These are phyloP conservation scores for Torulaspora microellipsoides DNA, from an alignment of 805 yeast species.

Conservation along the genomic window DNA sequence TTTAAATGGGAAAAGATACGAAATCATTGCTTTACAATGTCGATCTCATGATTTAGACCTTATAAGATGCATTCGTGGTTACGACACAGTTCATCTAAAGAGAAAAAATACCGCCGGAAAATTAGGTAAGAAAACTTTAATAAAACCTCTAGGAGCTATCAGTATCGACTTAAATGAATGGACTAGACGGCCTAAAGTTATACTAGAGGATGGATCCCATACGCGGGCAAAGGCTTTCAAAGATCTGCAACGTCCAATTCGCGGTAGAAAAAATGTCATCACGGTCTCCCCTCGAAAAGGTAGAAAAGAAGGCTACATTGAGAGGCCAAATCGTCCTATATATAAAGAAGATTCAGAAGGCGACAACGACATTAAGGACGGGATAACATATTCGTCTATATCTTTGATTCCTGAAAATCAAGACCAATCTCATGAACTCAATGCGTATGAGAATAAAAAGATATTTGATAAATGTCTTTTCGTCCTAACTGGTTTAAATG, in stretches of 20 bases:
- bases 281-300: conserved; percentile 13
- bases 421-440: not conserved
- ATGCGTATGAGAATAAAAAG: not conserved
- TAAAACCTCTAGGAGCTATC: conserved; percentile 30
- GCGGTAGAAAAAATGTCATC: conserved; percentile 20
- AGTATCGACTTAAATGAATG: conserved; percentile 35
- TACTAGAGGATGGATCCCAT: conserved; percentile 14
- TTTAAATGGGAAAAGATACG: conserved; percentile 35
- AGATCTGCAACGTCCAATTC: conserved; percentile 17
- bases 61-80: conserved; percentile 59
- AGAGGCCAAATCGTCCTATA: conserved; percentile 1
- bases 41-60: conserved; percentile 17
- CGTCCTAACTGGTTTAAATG: conserved; percentile 35
- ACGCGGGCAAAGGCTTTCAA: conserved; percentile 14
- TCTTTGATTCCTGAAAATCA: not conserved
- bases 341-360: conserved; percentile 13
- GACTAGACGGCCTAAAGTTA: conserved; percentile 33
- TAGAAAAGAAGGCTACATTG: conserved; percentile 1
- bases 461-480: conserved; percentile 38
- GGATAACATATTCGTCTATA: not conserved
- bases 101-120: conserved; percentile 23
- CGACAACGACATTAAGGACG: not conserved
- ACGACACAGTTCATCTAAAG: conserved; percentile 43
- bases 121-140: conserved; percentile 17
- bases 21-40: conserved; percentile 45